Base-by-base conservation (phyloP, 768 basidiomycete species). In the Hygrophoropsis aurantiaca region DNA sequence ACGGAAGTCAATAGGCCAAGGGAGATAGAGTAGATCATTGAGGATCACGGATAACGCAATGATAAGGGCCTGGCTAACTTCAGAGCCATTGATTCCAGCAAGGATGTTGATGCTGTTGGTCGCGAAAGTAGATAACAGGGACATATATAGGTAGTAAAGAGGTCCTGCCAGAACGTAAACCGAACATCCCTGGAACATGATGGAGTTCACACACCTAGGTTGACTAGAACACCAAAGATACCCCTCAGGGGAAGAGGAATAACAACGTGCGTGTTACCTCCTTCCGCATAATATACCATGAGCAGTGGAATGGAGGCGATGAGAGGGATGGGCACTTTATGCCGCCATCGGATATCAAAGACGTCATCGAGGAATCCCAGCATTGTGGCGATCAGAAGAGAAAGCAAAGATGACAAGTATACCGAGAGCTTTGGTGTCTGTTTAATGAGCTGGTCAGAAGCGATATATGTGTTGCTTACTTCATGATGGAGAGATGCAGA, bases 101-200 rank as follows among this genome's bases (percentile, higher is more conserved):
- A 98, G 84, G 56, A 99, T 98, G 67, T 99, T 99, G 76, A 98
- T 97, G 64, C 89, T 89, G 69, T 99, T 99, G 15, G 95, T 97
- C 45, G 90, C 83, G 66, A 98, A 99, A 0, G 94, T 98, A 25
- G 94, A 97, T 15, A 99, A 74, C 24, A 98, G 69, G 4, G 92
- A 82, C 90, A 99, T 97, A 72, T 98, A 99, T 44, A 94, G 49
- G 66, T 98, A 99, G 67, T 98, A 98, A 4, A 98, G 68, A 0
- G 92, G 91, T 2, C 95, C 95, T 97, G 54, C 35, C 32, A 5
- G 15, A 16, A 44, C 45, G 44, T 61, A 33, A 58, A 11, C n/a
- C 35, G 19, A 5, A 4, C 27, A 39, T n/a, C 11, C 3, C 30
- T 44, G 43, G 23, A 19, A 19, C 44, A 9, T 19, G 18, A 26